Conservation (phyloP, 148 eudicot genomes). For the Dysphania ambrosioides region DNA sequence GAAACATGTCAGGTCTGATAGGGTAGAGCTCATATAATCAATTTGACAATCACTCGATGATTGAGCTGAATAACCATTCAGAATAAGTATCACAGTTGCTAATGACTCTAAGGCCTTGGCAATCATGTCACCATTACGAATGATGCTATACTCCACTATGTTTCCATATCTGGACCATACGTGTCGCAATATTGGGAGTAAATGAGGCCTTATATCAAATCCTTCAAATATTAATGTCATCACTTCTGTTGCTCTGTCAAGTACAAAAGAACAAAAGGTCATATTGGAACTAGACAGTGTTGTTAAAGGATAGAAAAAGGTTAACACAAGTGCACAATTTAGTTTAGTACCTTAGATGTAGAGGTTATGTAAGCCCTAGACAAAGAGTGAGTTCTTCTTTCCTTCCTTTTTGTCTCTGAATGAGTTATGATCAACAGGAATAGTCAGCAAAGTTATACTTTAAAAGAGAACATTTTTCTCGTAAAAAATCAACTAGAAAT, state of each 20-base stretch:
- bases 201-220: not conserved
- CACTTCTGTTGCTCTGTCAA: not conserved
- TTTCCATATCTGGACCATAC: constrained; percentile 9
- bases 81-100: not conserved
- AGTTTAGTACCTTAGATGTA: not conserved
- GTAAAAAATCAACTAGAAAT: no score
- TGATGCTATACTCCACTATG: not conserved
- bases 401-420: not conserved
- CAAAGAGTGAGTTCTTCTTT: not conserved
- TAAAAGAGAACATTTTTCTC: no score
- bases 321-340: not conserved
- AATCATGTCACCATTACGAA: not conserved
- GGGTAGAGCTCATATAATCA: constrained; percentile 1
- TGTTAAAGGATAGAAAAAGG: not conserved
- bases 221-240: not conserved
- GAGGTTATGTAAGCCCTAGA: not conserved
- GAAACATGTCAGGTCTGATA: constrained; percentile 7
- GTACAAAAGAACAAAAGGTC: not conserved
- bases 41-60: not conserved
- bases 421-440: not conserved
- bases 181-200: constrained; percentile 1
- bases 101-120: constrained; percentile 2
- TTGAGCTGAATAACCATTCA: not conserved
- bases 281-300: no score
- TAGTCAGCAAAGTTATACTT: no score